Conservation (phyloP, 805 yeast species). For the Tetrapisispora nanseiensis region DNA sequence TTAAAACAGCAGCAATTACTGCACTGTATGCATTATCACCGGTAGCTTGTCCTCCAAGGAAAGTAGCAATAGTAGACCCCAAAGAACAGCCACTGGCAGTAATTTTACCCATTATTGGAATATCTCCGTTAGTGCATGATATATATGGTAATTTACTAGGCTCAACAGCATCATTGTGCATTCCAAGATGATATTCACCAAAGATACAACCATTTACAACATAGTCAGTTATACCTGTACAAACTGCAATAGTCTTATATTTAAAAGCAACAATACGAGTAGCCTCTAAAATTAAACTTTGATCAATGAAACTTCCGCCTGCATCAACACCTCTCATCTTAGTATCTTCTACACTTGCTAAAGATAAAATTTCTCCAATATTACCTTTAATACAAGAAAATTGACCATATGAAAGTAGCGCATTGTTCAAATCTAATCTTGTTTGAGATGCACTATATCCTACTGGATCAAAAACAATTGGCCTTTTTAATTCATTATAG, state of each 20-base stretch:
- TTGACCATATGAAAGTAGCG: slow-evolving; percentile 46
- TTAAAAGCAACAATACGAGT: slow-evolving; percentile 42
- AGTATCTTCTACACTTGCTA: slow-evolving; percentile 39
- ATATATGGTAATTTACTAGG: slow-evolving; percentile 23
- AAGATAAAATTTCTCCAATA: slow-evolving; percentile 61
- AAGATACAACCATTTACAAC: slow-evolving; percentile 37
- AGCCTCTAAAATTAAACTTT: slow-evolving; percentile 28
- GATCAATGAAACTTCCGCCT: slow-evolving; percentile 15
- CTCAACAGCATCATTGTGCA: slow-evolving; percentile 11
- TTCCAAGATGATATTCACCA: slow-evolving; percentile 16
- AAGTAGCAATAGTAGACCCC: slow-evolving; percentile 61
- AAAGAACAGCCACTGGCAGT: slow-evolving; percentile 82
- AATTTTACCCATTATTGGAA: slow-evolving; percentile 49
- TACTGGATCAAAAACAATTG: slow-evolving; percentile 83
- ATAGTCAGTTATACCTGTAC: slow-evolving; percentile 55
- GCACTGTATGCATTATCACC: slow-evolving; percentile 33
- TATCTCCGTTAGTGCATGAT: slow-evolving; percentile 44
- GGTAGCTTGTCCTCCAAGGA: slow-evolving; percentile 37
- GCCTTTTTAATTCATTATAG: slow-evolving; percentile 48
- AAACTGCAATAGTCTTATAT: slow-evolving; percentile 51
- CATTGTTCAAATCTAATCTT: slow-evolving; percentile 40
- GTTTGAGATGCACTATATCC: slow-evolving; percentile 75
- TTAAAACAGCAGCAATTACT: slow-evolving; percentile 42
- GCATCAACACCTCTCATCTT: slow-evolving; percentile 71
- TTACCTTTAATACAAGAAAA: slow-evolving; percentile 74